phyloP scores from a whole-genome alignment of 2,329 filamentous ascomycete species.

The Fusarium newnesense region DNA sequence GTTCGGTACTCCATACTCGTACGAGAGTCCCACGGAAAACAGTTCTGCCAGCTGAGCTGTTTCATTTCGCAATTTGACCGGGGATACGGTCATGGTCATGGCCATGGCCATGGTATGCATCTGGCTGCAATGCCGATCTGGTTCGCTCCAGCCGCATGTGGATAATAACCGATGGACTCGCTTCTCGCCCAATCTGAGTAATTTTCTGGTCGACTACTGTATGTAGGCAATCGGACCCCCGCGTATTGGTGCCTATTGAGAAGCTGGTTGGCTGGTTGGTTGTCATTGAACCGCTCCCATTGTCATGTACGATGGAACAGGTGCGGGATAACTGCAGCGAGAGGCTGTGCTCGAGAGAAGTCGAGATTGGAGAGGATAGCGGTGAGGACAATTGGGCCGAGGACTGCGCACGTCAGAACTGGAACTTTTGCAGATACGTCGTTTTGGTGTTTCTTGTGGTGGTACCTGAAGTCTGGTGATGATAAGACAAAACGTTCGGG shows the following conservation, averaged over 20 bases:
- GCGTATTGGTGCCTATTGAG: constrained; percentile 5
- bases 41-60: neutral
- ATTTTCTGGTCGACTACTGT: neutral
- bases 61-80: neutral
- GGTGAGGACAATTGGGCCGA: constrained; percentile 13
- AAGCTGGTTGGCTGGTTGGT: constrained; percentile 18
- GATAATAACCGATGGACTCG: constrained; percentile 14
- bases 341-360: constrained; percentile 16
- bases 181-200: constrained; percentile 14
- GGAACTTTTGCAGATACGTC: constrained; percentile 22
- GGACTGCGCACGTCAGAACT: constrained; percentile 3
- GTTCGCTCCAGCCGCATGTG: constrained; percentile 21
- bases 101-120: constrained; percentile 5
- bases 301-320: constrained; percentile 3
- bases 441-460: constrained; percentile 12
- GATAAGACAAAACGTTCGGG: neutral
- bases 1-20: neutral
- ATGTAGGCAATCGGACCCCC: constrained; percentile 16
- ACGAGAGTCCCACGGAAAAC: neutral
- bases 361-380: constrained; percentile 1
- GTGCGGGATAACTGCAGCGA: constrained; percentile 10
- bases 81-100: neutral
- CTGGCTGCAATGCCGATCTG: constrained; percentile 34
- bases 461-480: constrained; percentile 24
- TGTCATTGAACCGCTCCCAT: constrained; percentile 6